Evolutionary conservation across 2,329 filamentous ascomycete species (phyloP).

Genomic region (Colletotrichum kahawae): DNA sequence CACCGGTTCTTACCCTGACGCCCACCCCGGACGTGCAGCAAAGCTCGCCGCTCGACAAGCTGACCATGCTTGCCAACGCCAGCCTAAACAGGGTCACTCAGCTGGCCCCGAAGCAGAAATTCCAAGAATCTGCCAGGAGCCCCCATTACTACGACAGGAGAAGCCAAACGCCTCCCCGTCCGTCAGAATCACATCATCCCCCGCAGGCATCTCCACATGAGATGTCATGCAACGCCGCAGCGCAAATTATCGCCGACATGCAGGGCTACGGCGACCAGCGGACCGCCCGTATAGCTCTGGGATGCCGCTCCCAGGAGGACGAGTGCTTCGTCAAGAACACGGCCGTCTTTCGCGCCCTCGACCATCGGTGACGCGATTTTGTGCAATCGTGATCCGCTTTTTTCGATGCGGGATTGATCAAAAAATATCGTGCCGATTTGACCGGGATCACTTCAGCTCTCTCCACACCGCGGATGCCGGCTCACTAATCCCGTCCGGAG

Average conservation of each 20-base stretch:
- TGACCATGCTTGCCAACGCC: slow-evolving; percentile 43
- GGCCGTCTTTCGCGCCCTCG: slow-evolving; percentile 37
- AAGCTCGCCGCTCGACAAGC: slow-evolving; percentile 32
- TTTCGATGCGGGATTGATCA: neutral
- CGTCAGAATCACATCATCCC: slow-evolving; percentile 22
- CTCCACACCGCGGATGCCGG: neutral
- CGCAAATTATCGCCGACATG: slow-evolving; percentile 44
- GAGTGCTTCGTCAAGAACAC: slow-evolving; percentile 39
- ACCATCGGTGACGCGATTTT: slow-evolving; percentile 22
- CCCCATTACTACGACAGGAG: neutral
- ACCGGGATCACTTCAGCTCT: neutral
- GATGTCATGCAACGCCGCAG: slow-evolving; percentile 39
- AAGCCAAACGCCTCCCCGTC: slow-evolving; percentile 12
- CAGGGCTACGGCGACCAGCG: slow-evolving; percentile 35
- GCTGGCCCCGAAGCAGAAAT: neutral
- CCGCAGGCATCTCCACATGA: slow-evolving; percentile 32
- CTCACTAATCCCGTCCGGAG: neutral
- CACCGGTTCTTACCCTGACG: slow-evolving; percentile 14
- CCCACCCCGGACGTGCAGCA: slow-evolving; percentile 17
- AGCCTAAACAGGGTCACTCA: slow-evolving; percentile 24
- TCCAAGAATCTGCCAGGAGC: slow-evolving; percentile 26
- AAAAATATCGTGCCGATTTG: neutral
- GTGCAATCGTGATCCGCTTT: neutral
- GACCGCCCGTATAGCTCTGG: slow-evolving; percentile 31
- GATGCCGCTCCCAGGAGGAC: slow-evolving; percentile 29